Evolutionary conservation across 345 rosid species (phyloP), one percentile per base, ranked within the genome.

Genomic region (Zanthoxylum bungeanum): DNA sequence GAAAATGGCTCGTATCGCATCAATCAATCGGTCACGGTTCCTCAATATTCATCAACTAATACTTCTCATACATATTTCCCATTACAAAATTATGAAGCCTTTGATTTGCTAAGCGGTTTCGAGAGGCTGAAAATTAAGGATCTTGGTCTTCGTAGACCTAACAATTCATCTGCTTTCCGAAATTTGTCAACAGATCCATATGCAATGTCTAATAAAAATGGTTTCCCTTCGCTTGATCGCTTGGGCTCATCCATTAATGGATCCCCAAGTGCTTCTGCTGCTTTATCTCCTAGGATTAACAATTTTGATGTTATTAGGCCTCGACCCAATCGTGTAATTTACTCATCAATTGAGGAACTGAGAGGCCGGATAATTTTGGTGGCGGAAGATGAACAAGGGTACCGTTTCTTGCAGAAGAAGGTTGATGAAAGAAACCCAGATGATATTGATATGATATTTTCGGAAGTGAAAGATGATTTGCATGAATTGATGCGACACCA

Each of bases 381-480:
- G 25, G 75, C 79, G 0, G 74, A 19, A 46, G 77, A 69, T 61
- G 77, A 62, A 44, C 39, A 24, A 0, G 42, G 46, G 0, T 34
- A 66, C 12, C 67, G 71, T 11, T 21, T 64, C 12, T 66, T 77
- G 76, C 69, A 59, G 52, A 28, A 28, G 47, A 66, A 46, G 21
- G 19, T 66, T 1, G 39, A 36, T 1, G 76, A 69, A 21, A 31
- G 10, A 9, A 47, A 3, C 2, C 69, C 72, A 5, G 59, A 66
- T n/a, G 71, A 69, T 12, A 66, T 53, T 19, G 80, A 73, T 16
- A 42, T 75, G 53, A 66, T 83, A 12, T 69, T 83, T 52, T 8
- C 34, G 60, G 82, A 79, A 40, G 51, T 83, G 66, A 83, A 83
- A 57, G 76, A 69, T 21, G 49, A 66, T 1, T 27, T 80, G 50